phyloP scores from a whole-genome alignment of 129 eudicot genomes.

The Deinandra increscens region DNA sequence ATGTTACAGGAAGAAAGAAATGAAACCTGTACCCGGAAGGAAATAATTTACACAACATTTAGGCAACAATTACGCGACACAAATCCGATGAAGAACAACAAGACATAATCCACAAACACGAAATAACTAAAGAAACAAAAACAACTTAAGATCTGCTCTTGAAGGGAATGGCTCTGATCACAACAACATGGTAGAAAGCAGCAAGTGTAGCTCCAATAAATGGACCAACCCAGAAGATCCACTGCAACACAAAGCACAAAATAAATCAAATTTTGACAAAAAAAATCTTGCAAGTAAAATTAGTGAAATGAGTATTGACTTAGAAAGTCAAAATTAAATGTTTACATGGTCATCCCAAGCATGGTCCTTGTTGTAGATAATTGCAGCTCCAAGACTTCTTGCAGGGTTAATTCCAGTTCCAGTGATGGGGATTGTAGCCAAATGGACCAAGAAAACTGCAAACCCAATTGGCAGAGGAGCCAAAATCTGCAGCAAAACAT shows the following conservation, averaged over 20 bases:
- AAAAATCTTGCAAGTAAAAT: background rate
- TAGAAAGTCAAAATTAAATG: constrained; percentile 7
- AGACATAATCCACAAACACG: constrained; percentile 7
- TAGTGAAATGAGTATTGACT: constrained; percentile 14
- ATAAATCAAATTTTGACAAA: background rate
- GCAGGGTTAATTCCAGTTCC: constrained; percentile 84
- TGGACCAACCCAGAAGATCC: constrained; percentile 79
- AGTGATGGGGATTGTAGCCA: constrained; percentile 73
- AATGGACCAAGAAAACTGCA: constrained; percentile 69
- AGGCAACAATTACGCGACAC: background rate
- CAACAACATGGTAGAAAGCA: constrained; percentile 53
- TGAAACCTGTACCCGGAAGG: background rate
- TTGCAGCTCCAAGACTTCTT: constrained; percentile 73
- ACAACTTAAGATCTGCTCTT: constrained; percentile 40
- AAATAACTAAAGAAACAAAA: constrained; percentile 14
- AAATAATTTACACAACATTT: constrained; percentile 26
- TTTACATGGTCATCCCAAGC: constrained; percentile 73
- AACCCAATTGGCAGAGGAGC: constrained; percentile 75
- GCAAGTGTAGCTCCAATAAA: constrained; percentile 72
- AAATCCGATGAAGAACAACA: constrained; percentile 10
- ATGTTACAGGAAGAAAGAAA: constrained; percentile 12
- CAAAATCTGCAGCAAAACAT: constrained; percentile 45
- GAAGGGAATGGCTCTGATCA: constrained; percentile 71
- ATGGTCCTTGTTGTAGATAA: constrained; percentile 58
- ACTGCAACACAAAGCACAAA: constrained; percentile 33